phyloP scores from a whole-genome alignment of 805 yeast species.

The Barnettozyma botsteinii region DNA sequence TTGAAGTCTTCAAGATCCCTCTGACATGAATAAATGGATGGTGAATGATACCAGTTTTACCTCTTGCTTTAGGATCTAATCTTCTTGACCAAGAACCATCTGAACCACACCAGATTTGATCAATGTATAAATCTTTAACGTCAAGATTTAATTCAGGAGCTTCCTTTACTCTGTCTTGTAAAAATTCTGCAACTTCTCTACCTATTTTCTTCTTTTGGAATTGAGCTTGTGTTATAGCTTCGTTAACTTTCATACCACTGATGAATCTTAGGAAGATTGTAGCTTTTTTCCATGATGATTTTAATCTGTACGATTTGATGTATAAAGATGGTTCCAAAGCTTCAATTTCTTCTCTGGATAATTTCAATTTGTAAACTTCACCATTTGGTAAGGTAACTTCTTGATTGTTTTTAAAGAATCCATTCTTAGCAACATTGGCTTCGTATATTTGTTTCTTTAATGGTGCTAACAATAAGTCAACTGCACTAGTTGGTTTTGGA shows the following conservation, averaged over 20 bases:
- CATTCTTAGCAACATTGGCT: conserved; percentile 51
- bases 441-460: conserved; percentile 62
- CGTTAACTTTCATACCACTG: conserved; percentile 60
- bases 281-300: conserved; percentile 85
- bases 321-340: conserved; percentile 86
- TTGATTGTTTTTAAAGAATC: conserved; percentile 62
- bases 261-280: conserved; percentile 73
- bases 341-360: conserved; percentile 62
- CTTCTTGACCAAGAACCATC: conserved; percentile 74
- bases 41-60: conserved; percentile 72
- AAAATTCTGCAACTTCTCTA: conserved; percentile 68
- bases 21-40: conserved; percentile 79
- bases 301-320: conserved; percentile 72
- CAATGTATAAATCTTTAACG: conserved; percentile 59
- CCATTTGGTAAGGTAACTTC: conserved; percentile 39
- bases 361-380: conserved; percentile 45
- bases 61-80: conserved; percentile 83
- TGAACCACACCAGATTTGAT: conserved; percentile 86
- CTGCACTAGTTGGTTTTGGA: conserved; percentile 46
- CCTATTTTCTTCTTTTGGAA: conserved; percentile 77
- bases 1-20: conserved; percentile 65
- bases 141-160: conserved; percentile 55
- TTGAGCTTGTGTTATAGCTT: conserved; percentile 89
- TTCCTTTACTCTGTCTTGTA: conserved; percentile 66
- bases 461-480: conserved; percentile 56